Conservation (phyloP, 148 eudicot genomes). For the Cornus kousa region DNA sequence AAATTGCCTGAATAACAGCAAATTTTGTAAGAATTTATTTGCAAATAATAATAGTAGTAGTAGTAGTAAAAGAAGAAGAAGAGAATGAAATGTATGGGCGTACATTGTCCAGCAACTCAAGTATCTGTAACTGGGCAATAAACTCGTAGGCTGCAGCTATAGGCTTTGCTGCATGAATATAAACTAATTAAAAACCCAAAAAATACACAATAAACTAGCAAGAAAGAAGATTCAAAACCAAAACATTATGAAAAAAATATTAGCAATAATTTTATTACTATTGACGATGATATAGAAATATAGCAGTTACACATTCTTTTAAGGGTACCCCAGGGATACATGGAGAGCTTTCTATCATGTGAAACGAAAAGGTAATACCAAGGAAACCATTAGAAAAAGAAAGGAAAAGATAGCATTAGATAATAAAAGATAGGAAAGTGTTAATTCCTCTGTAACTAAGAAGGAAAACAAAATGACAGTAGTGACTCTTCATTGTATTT, state of each 20-base stretch:
- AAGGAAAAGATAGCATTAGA: too few relatives aligned
- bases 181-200: conserved; percentile 4
- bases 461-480: too few relatives aligned
- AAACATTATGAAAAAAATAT: not conserved
- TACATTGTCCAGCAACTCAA: conserved; percentile 93
- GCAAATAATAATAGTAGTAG: not conserved
- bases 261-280: too few relatives aligned
- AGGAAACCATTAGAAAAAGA: too few relatives aligned
- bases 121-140: conserved; percentile 78
- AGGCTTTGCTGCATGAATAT: conserved; percentile 65
- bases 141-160: conserved; percentile 70
- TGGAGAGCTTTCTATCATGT: too few relatives aligned
- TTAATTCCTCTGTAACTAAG: too few relatives aligned
- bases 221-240: not conserved
- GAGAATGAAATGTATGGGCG: conserved; percentile 7
- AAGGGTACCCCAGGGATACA: too few relatives aligned
- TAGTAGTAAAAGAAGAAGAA: not conserved
- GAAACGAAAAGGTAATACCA: too few relatives aligned
- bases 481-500: too few relatives aligned
- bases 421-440: too few relatives aligned
- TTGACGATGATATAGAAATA: too few relatives aligned
- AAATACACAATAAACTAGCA: not conserved
- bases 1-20: conserved; percentile 58
- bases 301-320: too few relatives aligned
- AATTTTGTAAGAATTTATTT: not conserved